phyloP scores from a whole-genome alignment of 148 eudicot genomes.

The Chenopodium album region DNA sequence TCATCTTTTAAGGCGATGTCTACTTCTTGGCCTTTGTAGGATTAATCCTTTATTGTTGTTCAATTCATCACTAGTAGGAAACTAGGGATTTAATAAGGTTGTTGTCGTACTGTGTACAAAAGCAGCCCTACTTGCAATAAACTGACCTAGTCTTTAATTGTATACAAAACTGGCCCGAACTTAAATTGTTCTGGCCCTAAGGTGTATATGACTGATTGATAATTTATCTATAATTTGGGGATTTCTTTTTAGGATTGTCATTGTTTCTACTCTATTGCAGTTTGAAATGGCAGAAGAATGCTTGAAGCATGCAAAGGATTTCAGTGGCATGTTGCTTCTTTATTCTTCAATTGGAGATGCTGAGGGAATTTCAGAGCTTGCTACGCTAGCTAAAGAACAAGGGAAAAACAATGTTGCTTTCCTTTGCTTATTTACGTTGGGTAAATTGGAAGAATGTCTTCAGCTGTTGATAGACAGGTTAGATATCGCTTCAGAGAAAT shows the following conservation, averaged over 20 bases:
- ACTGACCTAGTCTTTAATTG: not conserved
- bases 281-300: slow-evolving; percentile 94
- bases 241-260: not conserved
- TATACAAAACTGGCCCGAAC: not conserved
- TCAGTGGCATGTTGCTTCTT: slow-evolving; percentile 92
- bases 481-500: slow-evolving; percentile 7
- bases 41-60: not conserved
- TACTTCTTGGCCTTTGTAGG: not conserved
- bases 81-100: too few relatives aligned
- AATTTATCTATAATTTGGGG: not conserved
- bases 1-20: not conserved
- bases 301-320: slow-evolving; percentile 83
- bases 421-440: slow-evolving; percentile 83
- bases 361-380: slow-evolving; percentile 78
- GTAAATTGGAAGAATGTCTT: slow-evolving; percentile 91
- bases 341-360: slow-evolving; percentile 97
- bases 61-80: not conserved
- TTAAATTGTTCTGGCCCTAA: not conserved
- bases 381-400: slow-evolving; percentile 70
- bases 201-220: not conserved
- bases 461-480: slow-evolving; percentile 92
- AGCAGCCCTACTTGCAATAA: not conserved
- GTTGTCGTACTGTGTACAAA: not conserved
- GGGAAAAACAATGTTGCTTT: slow-evolving; percentile 96
- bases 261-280: slow-evolving; percentile 43